Base-by-base conservation (phyloP, 2,329 filamentous ascomycete species). In the Penicillium vulpinum region DNA sequence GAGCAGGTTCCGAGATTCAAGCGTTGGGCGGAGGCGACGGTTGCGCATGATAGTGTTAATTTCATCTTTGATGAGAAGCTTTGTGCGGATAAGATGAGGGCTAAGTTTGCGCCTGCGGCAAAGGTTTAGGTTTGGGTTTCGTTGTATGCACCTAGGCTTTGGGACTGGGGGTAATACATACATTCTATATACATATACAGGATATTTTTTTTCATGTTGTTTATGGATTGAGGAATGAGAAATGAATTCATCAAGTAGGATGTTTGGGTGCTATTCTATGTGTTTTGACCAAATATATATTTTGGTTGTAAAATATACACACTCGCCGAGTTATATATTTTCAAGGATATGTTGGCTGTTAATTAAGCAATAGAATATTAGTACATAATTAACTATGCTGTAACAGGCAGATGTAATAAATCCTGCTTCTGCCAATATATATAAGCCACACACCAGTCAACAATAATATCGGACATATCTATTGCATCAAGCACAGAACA, bases 1-100 rank as follows among this genome's bases (percentile, higher is more conserved):
- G 54, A 75, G 56, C 78, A 78, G 54, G 75, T 87, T n/a, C 89
- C 89, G 1, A 83, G 82, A 55, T 91, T 90, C 70, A 81, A 80
- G 67, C 84, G 82, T 61, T 92, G 89, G 89, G 84, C 83, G 0
- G 75, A 84, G 57, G 82, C 80, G 1, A 82, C 88, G 2, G 72
- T 81, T 5, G 77, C 78, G 57, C 82, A 90, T 55, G 83, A 86
- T 16, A 91, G 86, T 63, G 88, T 93, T 16, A 85, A 79, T 0
- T 80, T 76, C 46, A 85, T 88, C 57, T 90, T 79, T 66, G 72
- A 89, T 53, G 85, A 85, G 73, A 72, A 81, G 58, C 60, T 35
- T 0, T 71, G 82, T 43, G 74, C 79, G 2, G 71, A 74, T 59
- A 66, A 57, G 31, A 79, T 74, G 7, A 80, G 77, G 68, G 70